A percentile compares a stretch with the other conserved stretches of the same genome.
phyloP scores from a whole-genome alignment of 306 rosid species.

The Gynostemma pentaphyllum region DNA sequence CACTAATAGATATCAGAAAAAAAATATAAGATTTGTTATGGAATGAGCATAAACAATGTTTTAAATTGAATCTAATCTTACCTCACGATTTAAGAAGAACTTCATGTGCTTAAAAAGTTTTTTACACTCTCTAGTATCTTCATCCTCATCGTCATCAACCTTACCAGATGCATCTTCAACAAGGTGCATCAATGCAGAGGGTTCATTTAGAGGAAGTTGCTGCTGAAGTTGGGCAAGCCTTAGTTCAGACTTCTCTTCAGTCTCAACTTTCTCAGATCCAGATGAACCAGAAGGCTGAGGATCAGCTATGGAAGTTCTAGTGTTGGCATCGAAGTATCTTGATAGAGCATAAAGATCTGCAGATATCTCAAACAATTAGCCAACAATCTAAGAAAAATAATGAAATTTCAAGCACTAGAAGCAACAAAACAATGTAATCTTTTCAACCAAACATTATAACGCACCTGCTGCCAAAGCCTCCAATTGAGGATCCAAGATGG shows the following conservation, averaged over 20 bases:
- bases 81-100: constrained; percentile 91
- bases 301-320: constrained; percentile 25
- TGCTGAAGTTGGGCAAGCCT: constrained; percentile 94
- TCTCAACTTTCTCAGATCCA: constrained; percentile 32
- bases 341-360: constrained; percentile 76
- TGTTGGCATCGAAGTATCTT: constrained; percentile 43
- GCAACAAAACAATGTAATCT: not conserved
- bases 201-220: constrained; percentile 80
- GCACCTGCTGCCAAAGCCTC: constrained; percentile 87
- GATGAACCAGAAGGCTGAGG: constrained; percentile 30
- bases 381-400: not conserved
- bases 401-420: not conserved
- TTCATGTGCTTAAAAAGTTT: constrained; percentile 64
- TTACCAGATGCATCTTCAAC: constrained; percentile 48
- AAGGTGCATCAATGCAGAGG: constrained; percentile 78
- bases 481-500: constrained; percentile 60
- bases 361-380: constrained; percentile 6
- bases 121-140: constrained; percentile 61
- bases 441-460: not conserved
- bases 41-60: not conserved
- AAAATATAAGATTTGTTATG: not conserved
- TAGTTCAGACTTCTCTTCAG: constrained; percentile 45
- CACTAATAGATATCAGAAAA: not conserved
- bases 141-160: constrained; percentile 70
- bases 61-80: constrained; percentile 18